Conservation (phyloP, 805 yeast species). For the Candida patagonica region DNA sequence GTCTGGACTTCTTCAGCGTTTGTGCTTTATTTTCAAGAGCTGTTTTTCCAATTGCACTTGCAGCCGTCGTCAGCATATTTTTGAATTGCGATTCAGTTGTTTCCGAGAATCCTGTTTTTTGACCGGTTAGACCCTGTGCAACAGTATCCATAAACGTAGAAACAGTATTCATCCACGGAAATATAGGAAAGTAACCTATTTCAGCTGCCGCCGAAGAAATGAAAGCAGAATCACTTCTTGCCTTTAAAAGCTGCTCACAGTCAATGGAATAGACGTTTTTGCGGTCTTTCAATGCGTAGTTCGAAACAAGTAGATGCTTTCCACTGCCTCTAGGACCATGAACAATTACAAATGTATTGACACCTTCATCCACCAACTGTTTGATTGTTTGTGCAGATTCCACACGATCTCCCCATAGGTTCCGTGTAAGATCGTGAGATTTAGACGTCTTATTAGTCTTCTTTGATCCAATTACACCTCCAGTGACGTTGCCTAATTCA, state of each 20-base stretch:
- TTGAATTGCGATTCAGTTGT: slow-evolving; percentile 72
- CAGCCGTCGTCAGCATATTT: slow-evolving; percentile 63
- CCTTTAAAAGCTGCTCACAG: slow-evolving; percentile 65
- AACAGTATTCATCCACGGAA: slow-evolving; percentile 81
- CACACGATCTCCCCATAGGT: slow-evolving; percentile 62
- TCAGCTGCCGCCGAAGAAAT: slow-evolving; percentile 61
- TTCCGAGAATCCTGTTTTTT: slow-evolving; percentile 83
- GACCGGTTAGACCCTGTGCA: slow-evolving; percentile 87
- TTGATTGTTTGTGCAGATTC: slow-evolving; percentile 59
- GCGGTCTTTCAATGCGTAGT: slow-evolving; percentile 52
- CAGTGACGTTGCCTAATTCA: not conserved
- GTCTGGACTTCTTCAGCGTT: slow-evolving; percentile 9
- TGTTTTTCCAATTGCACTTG: slow-evolving; percentile 64
- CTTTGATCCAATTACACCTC: not conserved
- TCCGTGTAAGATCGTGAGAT: slow-evolving; percentile 3
- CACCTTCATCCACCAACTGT: slow-evolving; percentile 78
- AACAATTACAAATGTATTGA: slow-evolving; percentile 81
- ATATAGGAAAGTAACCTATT: slow-evolving; percentile 86
- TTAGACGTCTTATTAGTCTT: not conserved
- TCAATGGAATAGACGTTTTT: slow-evolving; percentile 60
- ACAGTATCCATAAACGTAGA: slow-evolving; percentile 75
- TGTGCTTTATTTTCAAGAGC: slow-evolving; percentile 27
- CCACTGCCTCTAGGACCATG: slow-evolving; percentile 97
- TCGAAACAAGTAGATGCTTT: slow-evolving; percentile 66
- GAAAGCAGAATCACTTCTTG: slow-evolving; percentile 64